phyloP scores from a whole-genome alignment of 352 stramenopile genomes.

The Pythium rishiriense region DNA sequence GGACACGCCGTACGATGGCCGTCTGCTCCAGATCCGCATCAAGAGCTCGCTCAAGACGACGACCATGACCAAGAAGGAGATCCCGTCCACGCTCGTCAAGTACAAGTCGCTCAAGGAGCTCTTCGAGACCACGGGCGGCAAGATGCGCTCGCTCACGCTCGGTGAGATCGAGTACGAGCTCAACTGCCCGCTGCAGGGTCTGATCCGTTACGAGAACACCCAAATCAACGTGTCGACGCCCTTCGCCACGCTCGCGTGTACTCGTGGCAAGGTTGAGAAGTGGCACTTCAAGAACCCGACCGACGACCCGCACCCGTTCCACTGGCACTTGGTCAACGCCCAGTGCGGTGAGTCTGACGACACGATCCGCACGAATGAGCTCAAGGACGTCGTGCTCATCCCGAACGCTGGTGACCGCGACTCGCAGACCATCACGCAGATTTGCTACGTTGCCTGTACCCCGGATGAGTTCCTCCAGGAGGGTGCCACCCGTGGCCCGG shows the following conservation, averaged over 20 bases:
- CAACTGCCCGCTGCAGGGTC: slow-evolving; percentile 39
- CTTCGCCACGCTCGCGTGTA: slow-evolving; percentile 50
- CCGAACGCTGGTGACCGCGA: slow-evolving; percentile 50
- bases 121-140: slow-evolving; percentile 50
- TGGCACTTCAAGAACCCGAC: slow-evolving; percentile 83
- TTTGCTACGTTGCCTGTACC: slow-evolving; percentile 78
- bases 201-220: slow-evolving; percentile 55
- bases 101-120: slow-evolving; percentile 59
- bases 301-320: slow-evolving; percentile 73
- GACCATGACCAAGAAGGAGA: slow-evolving; percentile 34
- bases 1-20: slow-evolving; percentile 50
- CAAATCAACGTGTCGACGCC: slow-evolving; percentile 61
- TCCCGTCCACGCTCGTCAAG: slow-evolving; percentile 41
- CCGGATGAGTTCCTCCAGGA: slow-evolving; percentile 67
- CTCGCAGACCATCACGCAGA: slow-evolving; percentile 51
- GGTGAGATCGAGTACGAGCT: slow-evolving; percentile 56
- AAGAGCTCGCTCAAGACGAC: slow-evolving; percentile 37
- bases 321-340: slow-evolving; percentile 77
- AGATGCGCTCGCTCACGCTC: slow-evolving; percentile 51
- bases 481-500: slow-evolving; percentile 42
- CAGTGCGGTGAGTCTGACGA: slow-evolving; percentile 67
- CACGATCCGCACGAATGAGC: slow-evolving; percentile 59
- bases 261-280: slow-evolving; percentile 70
- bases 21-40: slow-evolving; percentile 55
- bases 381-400: slow-evolving; percentile 78